Evolutionary conservation across 1,139 yeast genomes (phyloP).

Genomic region (Pichia sp.): DNA sequence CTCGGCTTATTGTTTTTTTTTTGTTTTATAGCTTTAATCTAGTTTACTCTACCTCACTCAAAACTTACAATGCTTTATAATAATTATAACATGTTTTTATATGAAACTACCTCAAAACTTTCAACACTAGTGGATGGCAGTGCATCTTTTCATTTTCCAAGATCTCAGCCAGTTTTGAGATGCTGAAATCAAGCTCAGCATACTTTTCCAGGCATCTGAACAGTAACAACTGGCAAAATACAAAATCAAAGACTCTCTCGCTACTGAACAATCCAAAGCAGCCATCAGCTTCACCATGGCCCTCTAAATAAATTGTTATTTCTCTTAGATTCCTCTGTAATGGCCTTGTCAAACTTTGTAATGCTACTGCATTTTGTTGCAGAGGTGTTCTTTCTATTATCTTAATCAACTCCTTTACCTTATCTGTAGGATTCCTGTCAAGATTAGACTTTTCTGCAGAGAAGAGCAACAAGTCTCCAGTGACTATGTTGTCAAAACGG

Average conservation of each 20-base stretch:
- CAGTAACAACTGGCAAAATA: conserved; percentile 17
- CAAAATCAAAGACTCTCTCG: conserved; percentile 22
- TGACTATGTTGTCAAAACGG: conserved; percentile 14
- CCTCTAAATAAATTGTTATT: neutral
- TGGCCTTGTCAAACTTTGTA: neutral
- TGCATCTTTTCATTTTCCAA: neutral
- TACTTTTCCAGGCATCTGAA: conserved; percentile 7
- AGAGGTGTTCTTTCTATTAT: conserved; percentile 11
- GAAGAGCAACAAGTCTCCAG: conserved; percentile 36
- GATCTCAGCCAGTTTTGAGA: neutral
- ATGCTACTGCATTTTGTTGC: neutral
- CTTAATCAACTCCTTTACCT: conserved; percentile 14
- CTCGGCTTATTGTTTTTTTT: neutral
- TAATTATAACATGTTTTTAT: neutral
- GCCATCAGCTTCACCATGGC: conserved; percentile 21
- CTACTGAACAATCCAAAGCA: conserved; percentile 27
- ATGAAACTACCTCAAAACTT: neutral
- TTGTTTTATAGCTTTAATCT: neutral
- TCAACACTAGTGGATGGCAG: conserved; percentile 15
- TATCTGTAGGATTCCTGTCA: conserved; percentile 38
- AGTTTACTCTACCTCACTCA: neutral
- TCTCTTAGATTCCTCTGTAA: conserved; percentile 7
- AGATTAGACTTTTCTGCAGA: conserved; percentile 51
- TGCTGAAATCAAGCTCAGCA: neutral
- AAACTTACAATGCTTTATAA: neutral